These are phyloP conservation scores for Mycena rosella DNA, from an alignment of 768 basidiomycete species.

Conservation along the genomic window DNA sequence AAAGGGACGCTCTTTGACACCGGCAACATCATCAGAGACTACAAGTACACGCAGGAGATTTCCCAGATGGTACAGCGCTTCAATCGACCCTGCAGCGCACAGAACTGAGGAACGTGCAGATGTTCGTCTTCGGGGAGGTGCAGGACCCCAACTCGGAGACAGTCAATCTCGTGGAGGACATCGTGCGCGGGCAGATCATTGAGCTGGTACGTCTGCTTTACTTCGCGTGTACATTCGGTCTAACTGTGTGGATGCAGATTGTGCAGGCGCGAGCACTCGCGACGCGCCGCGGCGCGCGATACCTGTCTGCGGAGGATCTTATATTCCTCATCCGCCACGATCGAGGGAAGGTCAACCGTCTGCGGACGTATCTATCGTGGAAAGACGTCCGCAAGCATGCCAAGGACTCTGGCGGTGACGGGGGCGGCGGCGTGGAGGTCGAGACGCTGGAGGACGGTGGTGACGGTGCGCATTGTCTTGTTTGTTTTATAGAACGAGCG, in stretches of 20 bases:
- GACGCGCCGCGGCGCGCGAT: constrained; percentile 84
- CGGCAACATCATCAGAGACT: constrained; percentile 61
- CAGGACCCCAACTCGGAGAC: constrained; percentile 91
- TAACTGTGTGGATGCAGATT: constrained; percentile 63
- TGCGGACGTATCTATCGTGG: constrained; percentile 95
- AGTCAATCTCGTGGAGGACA: constrained; percentile 95
- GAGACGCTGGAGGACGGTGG: constrained; percentile 88
- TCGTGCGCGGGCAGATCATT: constrained; percentile 90
- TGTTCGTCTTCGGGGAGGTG: constrained; percentile 98
- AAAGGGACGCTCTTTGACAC: constrained; percentile 36
- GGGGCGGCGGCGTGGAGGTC: constrained; percentile 83
- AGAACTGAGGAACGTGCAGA: constrained; percentile 57
- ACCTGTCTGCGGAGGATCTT: constrained; percentile 92
- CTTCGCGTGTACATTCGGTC: neutral
- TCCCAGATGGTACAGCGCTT: constrained; percentile 83
- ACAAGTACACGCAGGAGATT: constrained; percentile 93
- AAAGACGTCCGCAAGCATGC: constrained; percentile 97
- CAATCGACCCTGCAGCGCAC: constrained; percentile 1
- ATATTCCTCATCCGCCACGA: constrained; percentile 97
- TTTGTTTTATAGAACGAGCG: neutral
- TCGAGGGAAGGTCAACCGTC: constrained; percentile 91
- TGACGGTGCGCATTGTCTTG: constrained; percentile 65
- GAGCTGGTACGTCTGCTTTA: constrained; percentile 71
- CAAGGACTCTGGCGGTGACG: constrained; percentile 89
- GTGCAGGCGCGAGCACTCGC: constrained; percentile 90